phyloP scores from a whole-genome alignment of 1,139 yeast genomes.

The Casaregolazyma lundiana region DNA sequence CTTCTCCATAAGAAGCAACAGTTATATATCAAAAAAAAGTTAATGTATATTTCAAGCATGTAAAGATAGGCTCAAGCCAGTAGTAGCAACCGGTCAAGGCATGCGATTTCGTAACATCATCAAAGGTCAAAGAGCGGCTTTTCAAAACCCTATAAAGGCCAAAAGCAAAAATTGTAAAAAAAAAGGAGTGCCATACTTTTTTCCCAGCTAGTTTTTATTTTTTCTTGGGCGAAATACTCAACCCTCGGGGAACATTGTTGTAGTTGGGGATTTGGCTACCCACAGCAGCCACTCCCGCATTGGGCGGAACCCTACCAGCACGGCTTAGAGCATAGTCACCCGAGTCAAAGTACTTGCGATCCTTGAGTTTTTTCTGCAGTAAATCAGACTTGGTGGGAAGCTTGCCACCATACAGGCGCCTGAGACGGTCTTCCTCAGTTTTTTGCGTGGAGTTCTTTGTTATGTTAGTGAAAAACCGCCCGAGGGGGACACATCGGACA shows the following conservation, averaged over 20 bases:
- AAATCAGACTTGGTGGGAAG: constrained; percentile 83
- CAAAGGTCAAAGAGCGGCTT: not conserved
- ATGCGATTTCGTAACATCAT: not conserved
- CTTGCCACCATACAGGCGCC: constrained; percentile 84
- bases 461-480: not conserved
- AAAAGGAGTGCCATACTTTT: not conserved
- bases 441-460: not conserved
- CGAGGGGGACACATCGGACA: too few species aligned
- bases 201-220: not conserved
- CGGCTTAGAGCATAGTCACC: constrained; percentile 96
- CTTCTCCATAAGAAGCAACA: not conserved
- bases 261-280: constrained; percentile 43
- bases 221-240: constrained; percentile 13
- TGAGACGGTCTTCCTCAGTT: constrained; percentile 42
- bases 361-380: constrained; percentile 63
- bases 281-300: constrained; percentile 32
- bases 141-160: not conserved
- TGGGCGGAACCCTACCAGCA: constrained; percentile 43
- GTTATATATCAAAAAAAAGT: not conserved
- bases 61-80: constrained; percentile 1
- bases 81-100: not conserved
- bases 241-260: constrained; percentile 36
- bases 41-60: not conserved
- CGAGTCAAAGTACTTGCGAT: constrained; percentile 90
- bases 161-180: not conserved